phyloP scores from a whole-genome alignment of 345 rosid species.

The Reutealis trisperma region DNA sequence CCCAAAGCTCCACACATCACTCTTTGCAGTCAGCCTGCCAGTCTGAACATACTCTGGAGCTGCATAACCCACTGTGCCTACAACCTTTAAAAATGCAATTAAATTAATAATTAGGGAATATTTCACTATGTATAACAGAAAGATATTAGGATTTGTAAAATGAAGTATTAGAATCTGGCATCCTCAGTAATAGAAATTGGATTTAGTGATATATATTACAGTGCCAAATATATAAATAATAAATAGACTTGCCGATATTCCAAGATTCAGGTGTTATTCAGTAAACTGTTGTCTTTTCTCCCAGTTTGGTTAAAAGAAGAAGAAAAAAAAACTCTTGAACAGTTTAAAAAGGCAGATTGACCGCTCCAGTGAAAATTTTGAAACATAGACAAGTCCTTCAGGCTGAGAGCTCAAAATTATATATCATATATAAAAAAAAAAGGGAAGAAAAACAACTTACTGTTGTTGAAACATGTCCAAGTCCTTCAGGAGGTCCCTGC shows the following conservation, averaged over 20 bases:
- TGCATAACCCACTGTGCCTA: slow-evolving; percentile 93
- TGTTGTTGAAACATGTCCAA: slow-evolving; percentile 79
- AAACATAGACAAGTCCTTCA: neutral
- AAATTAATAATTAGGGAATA: neutral
- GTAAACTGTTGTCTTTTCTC: neutral
- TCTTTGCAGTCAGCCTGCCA: slow-evolving; percentile 83
- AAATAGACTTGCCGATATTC: neutral
- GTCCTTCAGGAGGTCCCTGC: slow-evolving; percentile 89
- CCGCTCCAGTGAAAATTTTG: neutral
- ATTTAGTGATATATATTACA: neutral
- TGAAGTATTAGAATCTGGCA: neutral
- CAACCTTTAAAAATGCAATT: slow-evolving; percentile 55
- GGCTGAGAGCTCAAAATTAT: neutral
- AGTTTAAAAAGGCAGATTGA: neutral
- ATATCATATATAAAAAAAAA: neutral
- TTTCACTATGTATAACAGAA: neutral
- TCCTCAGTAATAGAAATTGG: neutral
- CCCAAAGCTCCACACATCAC: slow-evolving; percentile 99
- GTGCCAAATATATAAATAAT: neutral
- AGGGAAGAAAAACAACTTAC: slow-evolving; percentile 45
- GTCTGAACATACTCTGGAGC: slow-evolving; percentile 97
- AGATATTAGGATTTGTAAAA: neutral
- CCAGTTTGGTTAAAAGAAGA: neutral
- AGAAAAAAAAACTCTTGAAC: neutral
- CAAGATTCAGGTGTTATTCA: neutral